Evolutionary conservation across 2,329 filamentous ascomycete species (phyloP), one percentile per base, ranked within the genome.

Genomic region (Calonectria hongkongensis): DNA sequence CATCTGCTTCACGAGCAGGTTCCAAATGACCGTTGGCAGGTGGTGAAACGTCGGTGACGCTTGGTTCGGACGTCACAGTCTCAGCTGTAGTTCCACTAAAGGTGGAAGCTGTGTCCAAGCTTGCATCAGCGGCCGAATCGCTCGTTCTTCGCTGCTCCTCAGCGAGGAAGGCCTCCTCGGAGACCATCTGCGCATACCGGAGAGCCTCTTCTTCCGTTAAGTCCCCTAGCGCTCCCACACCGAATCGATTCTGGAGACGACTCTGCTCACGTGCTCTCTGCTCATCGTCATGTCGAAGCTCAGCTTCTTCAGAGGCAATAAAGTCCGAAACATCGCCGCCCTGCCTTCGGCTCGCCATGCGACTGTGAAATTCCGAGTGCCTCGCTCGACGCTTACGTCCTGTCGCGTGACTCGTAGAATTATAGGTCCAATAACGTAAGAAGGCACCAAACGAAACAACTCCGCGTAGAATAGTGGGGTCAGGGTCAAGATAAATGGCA

Each of bases 361-460:
- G 88, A n/a, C 88, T 87, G 69, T 91, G 88, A 7, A 87, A 81
- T 71, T 91, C 92, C 1, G 92, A 90, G 71, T 95, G 92, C 45
- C 95, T 93, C 16, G 93, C 85, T 10, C 92, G 92, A n/a, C 95
- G 93, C 84, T 97, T 98, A 74, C 91, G 94, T 69, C 92, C 92
- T 64, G 93, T 90, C 72, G 93, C 91, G 73, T 95, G 92, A 79
- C 94, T 92, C 0, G 93, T 93, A 12, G 95, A 96, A 82, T 94
- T 97, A 82, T 97, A 98, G 4, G 94, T 93, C 97, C 97, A 99
- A 83, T 95, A 98, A 15, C 95, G 94, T 21, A 99, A 86, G 79
- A 96, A 94, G 0, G 94, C 94, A 13, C 97, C 97, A 64, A 98
- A 92, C 0, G 96, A 94, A 1, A 98, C 92, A 73, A 98, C 92